Base-by-base conservation (phyloP, 2,329 filamentous ascomycete genomes). In the Drechslerella dactyloides region DNA sequence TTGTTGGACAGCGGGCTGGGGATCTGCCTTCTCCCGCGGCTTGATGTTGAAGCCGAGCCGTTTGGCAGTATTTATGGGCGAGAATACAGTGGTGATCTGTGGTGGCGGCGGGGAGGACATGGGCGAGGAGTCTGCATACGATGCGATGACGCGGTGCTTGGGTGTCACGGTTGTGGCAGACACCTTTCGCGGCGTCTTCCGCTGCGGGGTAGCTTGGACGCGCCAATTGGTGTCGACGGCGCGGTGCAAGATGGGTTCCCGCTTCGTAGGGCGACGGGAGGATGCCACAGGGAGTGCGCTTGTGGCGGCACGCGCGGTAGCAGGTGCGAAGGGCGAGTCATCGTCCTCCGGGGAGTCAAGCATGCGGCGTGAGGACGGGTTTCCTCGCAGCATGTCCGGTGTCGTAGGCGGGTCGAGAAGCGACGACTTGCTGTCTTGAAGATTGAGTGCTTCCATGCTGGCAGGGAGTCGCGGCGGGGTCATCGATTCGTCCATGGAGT, bases 181-280 rank as follows among this genome's bases (percentile, higher is more conserved):
- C 35, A 80, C 79, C 27, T 81, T 82, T 19, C 73, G 61, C 11
- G 73, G 61, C 2, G 74, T 56, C 77, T 77, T 61, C 35, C 65
- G 64, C 75, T 94, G 88, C 0, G 94, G 94, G 8, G 94, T 99
- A 4, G 93, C 91, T 80, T 96, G 91, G 23, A 99, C 84, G 33
- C 93, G 90, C 82, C 96, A 99, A 66, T 90, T 97, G 81, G 96
- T 97, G 82, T 97, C 93, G 3, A 96, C 86, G n/a, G 97, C 84
- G 68, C 90, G 90, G 79, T 97, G 93, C 44, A 99, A 84, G 7
- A 97, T 83, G 1, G 90, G 90, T 78, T 97, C 68, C 30, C 91
- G 70, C 87, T 78, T 82, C 68, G 78, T 78, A 11, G 77, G 74
- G 37, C 76, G 77, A 57, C 81, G 80, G 73, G 78, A 78, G 30